Percentiles rank a stretch among this genome's conserved stretches.
Evolutionary conservation across 1,284 basidiomycete genomes (phyloP).

Genomic region (Somion occarium): DNA sequence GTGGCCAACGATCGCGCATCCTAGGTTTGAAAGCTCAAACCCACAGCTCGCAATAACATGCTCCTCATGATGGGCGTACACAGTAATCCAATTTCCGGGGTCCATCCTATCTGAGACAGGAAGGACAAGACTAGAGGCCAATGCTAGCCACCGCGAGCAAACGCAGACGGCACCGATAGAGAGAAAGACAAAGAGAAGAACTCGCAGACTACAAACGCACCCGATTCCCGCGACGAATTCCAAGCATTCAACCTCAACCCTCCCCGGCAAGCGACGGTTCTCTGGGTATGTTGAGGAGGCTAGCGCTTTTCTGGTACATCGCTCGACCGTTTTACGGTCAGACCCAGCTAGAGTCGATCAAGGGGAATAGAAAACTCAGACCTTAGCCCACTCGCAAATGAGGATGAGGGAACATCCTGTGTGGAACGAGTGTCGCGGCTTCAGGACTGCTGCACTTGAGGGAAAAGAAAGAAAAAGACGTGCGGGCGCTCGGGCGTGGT

Average conservation of each 20-base stretch:
- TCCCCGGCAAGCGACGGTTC: slow-evolving; percentile 5
- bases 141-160: neutral
- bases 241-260: neutral
- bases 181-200: neutral
- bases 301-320: slow-evolving; percentile 20
- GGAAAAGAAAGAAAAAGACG: slow-evolving; percentile 1
- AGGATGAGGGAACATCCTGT: slow-evolving; percentile 15
- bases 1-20: no score
- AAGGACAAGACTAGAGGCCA: neutral
- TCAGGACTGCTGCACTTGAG: slow-evolving; percentile 15
- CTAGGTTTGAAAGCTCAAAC: no score
- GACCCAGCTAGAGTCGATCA: slow-evolving; percentile 19
- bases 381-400: slow-evolving; percentile 27
- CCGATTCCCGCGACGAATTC: slow-evolving; percentile 2
- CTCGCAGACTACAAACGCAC: neutral
- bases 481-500: neutral
- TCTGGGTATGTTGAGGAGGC: slow-evolving; percentile 10
- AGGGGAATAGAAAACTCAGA: slow-evolving; percentile 24
- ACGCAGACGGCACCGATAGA: slow-evolving; percentile 1
- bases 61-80: no score
- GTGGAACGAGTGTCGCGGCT: slow-evolving; percentile 25
- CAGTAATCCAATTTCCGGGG: no score
- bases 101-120: no score
- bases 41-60: no score
- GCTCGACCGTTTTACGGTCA: slow-evolving; percentile 15